phyloP scores from a whole-genome alignment of 345 rosid species.

The Cardamine resedifolia region DNA sequence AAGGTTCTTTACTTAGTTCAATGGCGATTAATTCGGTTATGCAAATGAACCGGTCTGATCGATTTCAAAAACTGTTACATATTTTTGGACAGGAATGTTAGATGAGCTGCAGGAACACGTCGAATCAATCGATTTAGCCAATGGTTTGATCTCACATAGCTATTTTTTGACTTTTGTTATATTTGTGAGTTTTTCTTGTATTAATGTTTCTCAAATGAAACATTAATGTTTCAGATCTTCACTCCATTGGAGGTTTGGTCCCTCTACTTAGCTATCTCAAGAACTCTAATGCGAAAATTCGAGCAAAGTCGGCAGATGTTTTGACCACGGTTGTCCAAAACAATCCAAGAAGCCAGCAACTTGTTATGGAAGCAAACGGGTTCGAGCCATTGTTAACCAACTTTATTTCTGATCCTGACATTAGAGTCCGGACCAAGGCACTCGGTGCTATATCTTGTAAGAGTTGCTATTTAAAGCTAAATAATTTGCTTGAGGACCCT shows the following conservation, averaged over 20 bases:
- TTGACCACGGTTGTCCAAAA: slow-evolving; percentile 86
- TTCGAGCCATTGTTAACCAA: slow-evolving; percentile 69
- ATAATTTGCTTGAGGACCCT: neutral
- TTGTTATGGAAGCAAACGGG: slow-evolving; percentile 97
- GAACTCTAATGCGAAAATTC: slow-evolving; percentile 66
- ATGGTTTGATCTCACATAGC: slow-evolving; percentile 28
- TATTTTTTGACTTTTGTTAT: neutral
- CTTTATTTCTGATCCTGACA: slow-evolving; percentile 66
- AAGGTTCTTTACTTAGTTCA: slow-evolving; percentile 47
- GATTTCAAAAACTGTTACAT: neutral
- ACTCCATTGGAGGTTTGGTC: slow-evolving; percentile 83
- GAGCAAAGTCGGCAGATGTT: slow-evolving; percentile 94
- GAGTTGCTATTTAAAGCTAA: slow-evolving; percentile 29
- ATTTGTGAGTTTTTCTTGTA: neutral
- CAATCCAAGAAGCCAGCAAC: slow-evolving; percentile 80
- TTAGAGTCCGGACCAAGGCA: slow-evolving; percentile 67
- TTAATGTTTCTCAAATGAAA: neutral
- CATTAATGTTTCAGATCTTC: slow-evolving; percentile 62
- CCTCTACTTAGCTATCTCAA: slow-evolving; percentile 81
- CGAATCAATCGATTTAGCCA: slow-evolving; percentile 36
- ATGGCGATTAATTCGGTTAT: neutral
- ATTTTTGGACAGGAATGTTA: slow-evolving; percentile 34
- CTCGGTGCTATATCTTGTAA: slow-evolving; percentile 96
- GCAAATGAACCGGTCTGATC: neutral
- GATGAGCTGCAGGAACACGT: slow-evolving; percentile 40